Base-by-base conservation (phyloP, 1,284 basidiomycete species). In the Polyporus tsugae region DNA sequence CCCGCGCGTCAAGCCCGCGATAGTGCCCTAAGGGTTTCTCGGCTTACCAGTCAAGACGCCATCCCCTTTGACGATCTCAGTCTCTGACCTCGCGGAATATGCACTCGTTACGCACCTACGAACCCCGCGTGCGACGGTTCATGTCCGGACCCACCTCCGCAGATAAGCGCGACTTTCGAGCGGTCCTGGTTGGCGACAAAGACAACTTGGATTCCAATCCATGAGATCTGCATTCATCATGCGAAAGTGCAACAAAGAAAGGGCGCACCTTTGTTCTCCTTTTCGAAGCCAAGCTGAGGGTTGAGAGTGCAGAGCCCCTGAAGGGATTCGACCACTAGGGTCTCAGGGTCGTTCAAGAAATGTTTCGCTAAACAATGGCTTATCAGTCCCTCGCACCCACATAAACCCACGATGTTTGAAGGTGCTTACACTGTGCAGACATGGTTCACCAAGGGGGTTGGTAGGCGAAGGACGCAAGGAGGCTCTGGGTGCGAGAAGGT, bases 91-190 rank as follows among this genome's bases (percentile, higher is more conserved):
- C 13, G 46, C 15, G 5, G 15, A 15, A 17, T 13, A 11, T n/a
- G 29, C 17, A 19, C 7, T 35, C 22, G 60, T 6, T 29, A 64
- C 80, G 69, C 69, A 91, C 92, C 92, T 38, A 94, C 92, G 74
- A 93, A 95, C 1, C 90, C 93, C 19, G 93, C 88, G 80, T 96
- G 93, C 22, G 95, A 88, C 33, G 96, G 96, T 77, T 97, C 96
- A 78, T 97, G 96, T 1, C 96, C 96, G 41, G 92, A 91, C 46
- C 96, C 96, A 33, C 96, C 96, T 33, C 96, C 96, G 72, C 93
- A 96, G 75, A 98, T 86, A 29, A 97, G 81, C 2, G 93, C 88
- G 57, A 97, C 96, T 76, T 91, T 90, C 42, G 87, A 86, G 63
- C 81, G 84, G 77, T 91, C 87, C 33, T 80, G 86, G 17, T 84